A percentile compares a stretch with the other conserved stretches of the same genome.
Conservation (phyloP, 208 protist genomes). For the Acanthamoeba castellanii region DNA sequence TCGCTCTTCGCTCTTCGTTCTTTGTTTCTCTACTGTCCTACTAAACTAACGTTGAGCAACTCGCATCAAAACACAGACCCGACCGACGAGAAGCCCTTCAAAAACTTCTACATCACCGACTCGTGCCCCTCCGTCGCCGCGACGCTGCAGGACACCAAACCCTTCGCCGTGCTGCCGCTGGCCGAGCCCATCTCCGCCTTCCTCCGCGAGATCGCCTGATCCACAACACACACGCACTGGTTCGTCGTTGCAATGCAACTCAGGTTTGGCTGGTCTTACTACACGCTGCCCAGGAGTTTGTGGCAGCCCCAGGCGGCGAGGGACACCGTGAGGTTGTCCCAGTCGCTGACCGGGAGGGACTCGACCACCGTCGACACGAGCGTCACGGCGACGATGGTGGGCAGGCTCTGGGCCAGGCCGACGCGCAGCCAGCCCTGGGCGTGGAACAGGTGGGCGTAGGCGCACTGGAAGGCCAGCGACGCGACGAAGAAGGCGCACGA, state of each 20-base stretch:
- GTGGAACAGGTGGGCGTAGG: conserved; percentile 7
- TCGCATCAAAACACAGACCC: background rate
- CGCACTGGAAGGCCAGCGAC: conserved; percentile 36
- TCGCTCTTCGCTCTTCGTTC: background rate
- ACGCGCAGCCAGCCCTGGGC: background rate
- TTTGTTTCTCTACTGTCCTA: background rate
- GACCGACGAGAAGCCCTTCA: conserved; percentile 3
- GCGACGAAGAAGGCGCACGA: conserved; percentile 6
- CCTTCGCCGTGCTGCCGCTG: conserved; percentile 78
- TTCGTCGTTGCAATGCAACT: background rate
- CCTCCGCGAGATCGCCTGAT: conserved; percentile 45
- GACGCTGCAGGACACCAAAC: conserved; percentile 14
- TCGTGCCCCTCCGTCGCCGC: conserved; percentile 61
- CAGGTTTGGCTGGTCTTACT: no score
- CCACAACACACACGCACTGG: no score
- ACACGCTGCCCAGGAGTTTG: background rate
- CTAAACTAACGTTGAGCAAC: background rate
- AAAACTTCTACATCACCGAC: conserved; percentile 80
- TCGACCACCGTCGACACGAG: background rate
- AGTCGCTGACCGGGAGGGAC: conserved; percentile 20
- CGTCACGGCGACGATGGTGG: background rate
- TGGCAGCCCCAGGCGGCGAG: background rate
- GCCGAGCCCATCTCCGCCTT: conserved; percentile 23
- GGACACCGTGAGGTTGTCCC: conserved; percentile 49
- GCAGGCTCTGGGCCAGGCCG: conserved; percentile 15